These are phyloP conservation scores for Candida verbasci DNA, from an alignment of 805 yeast species.

Conservation along the genomic window DNA sequence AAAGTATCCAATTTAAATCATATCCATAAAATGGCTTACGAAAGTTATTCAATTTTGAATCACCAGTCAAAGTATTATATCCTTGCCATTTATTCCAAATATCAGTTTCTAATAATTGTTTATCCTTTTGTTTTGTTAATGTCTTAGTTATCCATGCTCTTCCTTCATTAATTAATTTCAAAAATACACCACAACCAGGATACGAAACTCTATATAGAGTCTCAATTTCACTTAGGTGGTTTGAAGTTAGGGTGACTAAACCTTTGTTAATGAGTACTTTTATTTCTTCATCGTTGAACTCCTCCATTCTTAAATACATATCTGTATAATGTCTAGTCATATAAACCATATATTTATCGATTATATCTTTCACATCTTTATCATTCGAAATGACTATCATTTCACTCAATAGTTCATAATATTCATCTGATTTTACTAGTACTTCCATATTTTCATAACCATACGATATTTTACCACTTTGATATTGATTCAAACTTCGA, in stretches of 20 bases:
- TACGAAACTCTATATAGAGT: slow-evolving; percentile 39
- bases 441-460: slow-evolving; percentile 42
- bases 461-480: slow-evolving; percentile 34
- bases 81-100: slow-evolving; percentile 46
- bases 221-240: slow-evolving; percentile 40
- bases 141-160: slow-evolving; percentile 40
- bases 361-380: slow-evolving; percentile 19
- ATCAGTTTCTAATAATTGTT: slow-evolving; percentile 41
- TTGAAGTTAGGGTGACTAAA: slow-evolving; percentile 41
- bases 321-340: slow-evolving; percentile 22
- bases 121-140: slow-evolving; percentile 31
- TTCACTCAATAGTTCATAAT: slow-evolving; percentile 15
- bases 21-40: slow-evolving; percentile 49
- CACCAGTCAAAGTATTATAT: slow-evolving; percentile 15
- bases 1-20: slow-evolving; percentile 46
- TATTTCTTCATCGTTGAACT: slow-evolving; percentile 22
- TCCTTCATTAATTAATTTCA: slow-evolving; percentile 42
- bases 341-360: neutral
- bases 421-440: slow-evolving; percentile 22
- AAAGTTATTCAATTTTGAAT: slow-evolving; percentile 32
- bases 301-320: slow-evolving; percentile 20
- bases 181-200: slow-evolving; percentile 48
- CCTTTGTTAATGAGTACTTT: slow-evolving; percentile 36
- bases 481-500: slow-evolving; percentile 27
- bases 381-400: slow-evolving; percentile 8